Evolutionary conservation across 2,329 filamentous ascomycete genomes (phyloP).

Genomic region (Sarocladium kiliense): DNA sequence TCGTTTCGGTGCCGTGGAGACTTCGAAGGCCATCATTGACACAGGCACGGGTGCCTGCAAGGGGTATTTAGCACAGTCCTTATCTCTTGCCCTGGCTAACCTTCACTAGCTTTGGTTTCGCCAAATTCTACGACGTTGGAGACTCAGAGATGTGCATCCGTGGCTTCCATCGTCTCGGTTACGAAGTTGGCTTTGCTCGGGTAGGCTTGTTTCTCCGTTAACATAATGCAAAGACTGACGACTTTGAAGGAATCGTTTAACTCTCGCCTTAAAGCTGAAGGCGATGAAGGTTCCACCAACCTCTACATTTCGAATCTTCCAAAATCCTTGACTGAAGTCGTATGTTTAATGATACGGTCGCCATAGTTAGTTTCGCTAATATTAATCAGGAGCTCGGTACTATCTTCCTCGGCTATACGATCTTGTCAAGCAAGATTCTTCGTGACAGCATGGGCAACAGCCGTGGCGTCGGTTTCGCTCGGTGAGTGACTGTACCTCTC

Average conservation of each 20-base stretch:
- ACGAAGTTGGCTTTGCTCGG: constrained; percentile 95
- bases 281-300: constrained; percentile 86
- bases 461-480: constrained; percentile 94
- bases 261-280: constrained; percentile 92
- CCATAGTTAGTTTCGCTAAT: constrained; percentile 12
- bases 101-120: constrained; percentile 78
- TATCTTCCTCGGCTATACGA: constrained; percentile 75
- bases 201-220: constrained; percentile 45
- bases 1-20: constrained; percentile 90
- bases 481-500: constrained; percentile 50
- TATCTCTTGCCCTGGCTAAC: constrained; percentile 21
- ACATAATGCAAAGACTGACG: constrained; percentile 15
- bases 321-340: constrained; percentile 84
- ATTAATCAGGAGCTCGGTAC: constrained; percentile 61
- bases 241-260: constrained; percentile 84
- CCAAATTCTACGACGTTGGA: constrained; percentile 83
- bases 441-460: constrained; percentile 88
- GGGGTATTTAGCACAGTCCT: constrained; percentile 56
- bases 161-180: constrained; percentile 88
- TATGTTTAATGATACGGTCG: constrained; percentile 26
- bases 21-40: constrained; percentile 98
- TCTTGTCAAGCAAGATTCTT: constrained; percentile 91
- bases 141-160: constrained; percentile 95
- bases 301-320: constrained; percentile 97
- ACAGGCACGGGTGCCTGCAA: constrained; percentile 91